Evolutionary conservation across 768 basidiomycete genomes (phyloP).

Genomic region (Suillus subluteus): DNA sequence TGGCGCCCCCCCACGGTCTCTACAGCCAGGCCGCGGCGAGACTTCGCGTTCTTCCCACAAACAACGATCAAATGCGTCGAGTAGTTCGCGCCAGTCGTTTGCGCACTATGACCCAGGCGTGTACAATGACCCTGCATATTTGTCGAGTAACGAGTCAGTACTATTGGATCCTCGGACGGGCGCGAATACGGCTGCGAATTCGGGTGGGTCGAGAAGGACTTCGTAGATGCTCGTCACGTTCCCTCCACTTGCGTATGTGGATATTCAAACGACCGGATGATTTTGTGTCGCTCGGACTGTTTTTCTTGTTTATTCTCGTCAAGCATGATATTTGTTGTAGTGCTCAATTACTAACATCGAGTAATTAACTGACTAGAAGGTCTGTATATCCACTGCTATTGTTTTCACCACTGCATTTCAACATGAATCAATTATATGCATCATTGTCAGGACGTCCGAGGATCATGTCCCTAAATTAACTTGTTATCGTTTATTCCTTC

Average conservation of each 20-base stretch:
- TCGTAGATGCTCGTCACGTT: conserved; percentile 16
- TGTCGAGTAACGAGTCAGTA: conserved; percentile 30
- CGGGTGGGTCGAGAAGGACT: conserved; percentile 23
- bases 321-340: not conserved
- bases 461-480: not conserved
- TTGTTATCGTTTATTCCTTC: not conserved
- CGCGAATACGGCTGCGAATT: conserved; percentile 30
- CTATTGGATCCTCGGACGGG: conserved; percentile 27
- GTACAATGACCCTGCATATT: conserved; percentile 32
- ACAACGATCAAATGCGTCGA: conserved; percentile 29
- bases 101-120: conserved; percentile 23
- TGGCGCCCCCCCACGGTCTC: conserved; percentile 15
- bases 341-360: too few relatives aligned
- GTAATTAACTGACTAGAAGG: not conserved
- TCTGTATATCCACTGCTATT: not conserved
- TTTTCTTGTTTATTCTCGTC: conserved; percentile 3
- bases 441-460: not conserved
- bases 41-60: conserved; percentile 18
- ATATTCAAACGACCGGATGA: conserved; percentile 15
- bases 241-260: conserved; percentile 24
- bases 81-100: conserved; percentile 21
- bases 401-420: not conserved
- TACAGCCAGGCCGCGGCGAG: conserved; percentile 16
- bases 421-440: not conserved
- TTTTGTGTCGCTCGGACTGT: not conserved